A percentile compares a stretch with the other conserved stretches of the same genome.
These are phyloP conservation scores for Dillenia turbinata DNA, from an alignment of 164 flowering plant species.

Conservation along the genomic window DNA sequence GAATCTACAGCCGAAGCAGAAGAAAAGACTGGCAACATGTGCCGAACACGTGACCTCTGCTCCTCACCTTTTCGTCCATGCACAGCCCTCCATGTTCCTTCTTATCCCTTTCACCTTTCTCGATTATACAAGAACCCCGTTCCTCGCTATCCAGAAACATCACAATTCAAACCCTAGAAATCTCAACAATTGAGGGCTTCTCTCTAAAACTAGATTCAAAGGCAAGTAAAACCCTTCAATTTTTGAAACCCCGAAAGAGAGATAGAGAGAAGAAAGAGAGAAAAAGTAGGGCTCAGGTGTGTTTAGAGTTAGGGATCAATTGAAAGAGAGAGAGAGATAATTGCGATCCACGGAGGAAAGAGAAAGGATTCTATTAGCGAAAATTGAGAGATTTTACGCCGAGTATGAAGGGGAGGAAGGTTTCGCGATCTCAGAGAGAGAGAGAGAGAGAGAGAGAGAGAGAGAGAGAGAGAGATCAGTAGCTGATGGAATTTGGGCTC, in stretches of 20 bases:
- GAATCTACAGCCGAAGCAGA: slow-evolving; percentile 26
- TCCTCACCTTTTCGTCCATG: slow-evolving; percentile 64
- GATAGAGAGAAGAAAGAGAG: too few species aligned
- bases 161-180: slow-evolving; percentile 7
- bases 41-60: slow-evolving; percentile 43
- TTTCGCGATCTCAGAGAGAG: slow-evolving; percentile 25
- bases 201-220: slow-evolving; percentile 7
- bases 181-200: slow-evolving; percentile 1
- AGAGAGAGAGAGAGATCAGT: slow-evolving; percentile 10
- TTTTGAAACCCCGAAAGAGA: too few species aligned
- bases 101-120: slow-evolving; percentile 23
- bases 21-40: slow-evolving; percentile 64
- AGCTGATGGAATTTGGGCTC: neutral
- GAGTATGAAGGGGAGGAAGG: slow-evolving; percentile 6
- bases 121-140: slow-evolving; percentile 15
- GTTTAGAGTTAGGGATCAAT: neutral
- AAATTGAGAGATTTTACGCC: slow-evolving; percentile 4
- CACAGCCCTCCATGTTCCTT: slow-evolving; percentile 49
- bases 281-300: too few species aligned
- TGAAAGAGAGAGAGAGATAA: slow-evolving; percentile 13
- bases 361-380: neutral
- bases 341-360: slow-evolving; percentile 9
- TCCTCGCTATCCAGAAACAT: too few species aligned
- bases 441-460: neutral
- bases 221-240: neutral